These are phyloP conservation scores for Alternaria angustiovoidea DNA, from an alignment of 2,329 filamentous ascomycete genomes.

Conservation along the genomic window DNA sequence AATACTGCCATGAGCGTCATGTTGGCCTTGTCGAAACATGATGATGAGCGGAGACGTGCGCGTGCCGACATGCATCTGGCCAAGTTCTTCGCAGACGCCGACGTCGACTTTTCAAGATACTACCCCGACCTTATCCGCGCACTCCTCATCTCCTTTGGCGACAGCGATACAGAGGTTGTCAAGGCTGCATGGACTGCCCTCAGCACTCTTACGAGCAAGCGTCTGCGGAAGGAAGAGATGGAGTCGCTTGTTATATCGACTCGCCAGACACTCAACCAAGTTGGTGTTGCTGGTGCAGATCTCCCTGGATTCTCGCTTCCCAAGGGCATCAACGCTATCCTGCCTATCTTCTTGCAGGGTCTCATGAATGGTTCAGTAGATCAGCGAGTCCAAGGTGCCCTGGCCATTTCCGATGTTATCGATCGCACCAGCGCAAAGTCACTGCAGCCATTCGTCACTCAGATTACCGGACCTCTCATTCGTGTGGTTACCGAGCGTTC, in stretches of 20 bases:
- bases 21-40: conserved; percentile 85
- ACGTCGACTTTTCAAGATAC: conserved; percentile 92
- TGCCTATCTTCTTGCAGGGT: conserved; percentile 97
- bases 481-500: conserved; percentile 97
- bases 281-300: conserved; percentile 85
- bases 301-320: conserved; percentile 88
- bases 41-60: conserved; percentile 85
- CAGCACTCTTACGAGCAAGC: conserved; percentile 80
- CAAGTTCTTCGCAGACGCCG: conserved; percentile 81
- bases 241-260: conserved; percentile 88
- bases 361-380: conserved; percentile 95
- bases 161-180: conserved; percentile 81
- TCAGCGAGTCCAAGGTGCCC: conserved; percentile 87
- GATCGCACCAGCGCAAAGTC: conserved; percentile 89
- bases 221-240: conserved; percentile 96
- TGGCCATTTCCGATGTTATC: conserved; percentile 94
- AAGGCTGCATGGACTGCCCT: conserved; percentile 90
- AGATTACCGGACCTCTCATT: conserved; percentile 96
- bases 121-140: conserved; percentile 94
- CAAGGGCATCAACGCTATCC: conserved; percentile 94
- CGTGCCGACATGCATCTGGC: conserved; percentile 80
- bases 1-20: conserved; percentile 97
- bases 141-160: conserved; percentile 90
- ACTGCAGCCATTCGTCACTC: conserved; percentile 92
- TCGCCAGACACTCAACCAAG: conserved; percentile 82